Conservation (phyloP, 139 green algal species). For the Chlamydomonas incerta region DNA sequence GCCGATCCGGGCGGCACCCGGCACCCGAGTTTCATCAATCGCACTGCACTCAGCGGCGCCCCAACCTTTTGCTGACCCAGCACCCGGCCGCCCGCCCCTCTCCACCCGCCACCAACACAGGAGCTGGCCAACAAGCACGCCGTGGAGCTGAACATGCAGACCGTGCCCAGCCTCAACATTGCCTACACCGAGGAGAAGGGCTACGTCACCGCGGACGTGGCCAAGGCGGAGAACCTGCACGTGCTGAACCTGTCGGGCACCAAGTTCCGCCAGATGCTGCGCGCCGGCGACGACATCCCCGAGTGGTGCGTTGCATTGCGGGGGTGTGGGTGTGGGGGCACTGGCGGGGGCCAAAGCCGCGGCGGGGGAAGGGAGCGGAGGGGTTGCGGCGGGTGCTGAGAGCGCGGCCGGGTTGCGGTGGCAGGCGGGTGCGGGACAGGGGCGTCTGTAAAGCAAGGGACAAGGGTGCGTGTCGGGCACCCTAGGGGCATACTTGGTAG, state of each 20-base stretch:
- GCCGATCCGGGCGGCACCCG: too few relatives aligned
- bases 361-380: neutral
- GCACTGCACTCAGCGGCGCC: too few relatives aligned
- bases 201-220: conserved; percentile 93
- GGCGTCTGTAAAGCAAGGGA: too few relatives aligned
- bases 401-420: too few relatives aligned
- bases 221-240: conserved; percentile 79
- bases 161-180: conserved; percentile 91
- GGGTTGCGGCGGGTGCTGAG: too few relatives aligned
- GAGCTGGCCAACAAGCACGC: conserved; percentile 79
- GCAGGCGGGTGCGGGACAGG: too few relatives aligned
- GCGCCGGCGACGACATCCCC: conserved; percentile 81
- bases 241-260: conserved; percentile 74
- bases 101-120: conserved; percentile 52
- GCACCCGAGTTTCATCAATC: too few relatives aligned
- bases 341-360: too few relatives aligned
- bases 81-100: too few relatives aligned
- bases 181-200: conserved; percentile 84
- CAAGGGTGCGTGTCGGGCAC: too few relatives aligned
- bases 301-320: conserved; percentile 50
- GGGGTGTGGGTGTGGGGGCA: neutral
- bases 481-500: too few relatives aligned
- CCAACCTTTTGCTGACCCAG: too few relatives aligned
- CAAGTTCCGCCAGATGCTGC: conserved; percentile 89
- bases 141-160: conserved; percentile 87